Evolutionary conservation across 805 yeast species (phyloP), one percentile per base, ranked within the genome.

Genomic region (Saccharomycopsis vini): DNA sequence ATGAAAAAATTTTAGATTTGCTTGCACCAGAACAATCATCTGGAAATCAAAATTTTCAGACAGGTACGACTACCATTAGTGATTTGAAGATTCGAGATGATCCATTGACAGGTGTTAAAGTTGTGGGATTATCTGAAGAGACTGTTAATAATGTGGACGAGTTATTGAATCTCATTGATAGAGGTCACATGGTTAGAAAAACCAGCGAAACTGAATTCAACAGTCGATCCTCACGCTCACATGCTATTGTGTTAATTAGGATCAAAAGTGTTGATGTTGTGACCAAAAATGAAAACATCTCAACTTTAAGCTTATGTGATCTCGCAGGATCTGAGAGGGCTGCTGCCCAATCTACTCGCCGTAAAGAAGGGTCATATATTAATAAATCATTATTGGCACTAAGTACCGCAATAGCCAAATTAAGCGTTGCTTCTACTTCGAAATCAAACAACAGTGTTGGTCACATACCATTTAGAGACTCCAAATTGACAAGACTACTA

Each of bases 311-410:
- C 28, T 68, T 90, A 44, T 90, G 97, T 66, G 98, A 90, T 63
- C 71, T 90, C 56, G 98, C 98, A 0, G 98, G 98, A 23, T 83
- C 95, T n/a, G 98, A 90, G 62, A 73, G 83, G 42, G 95, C 94
- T 0, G 69, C 84, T 0, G 58, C 59, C 1, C 66, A 65, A 44
- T 20, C 45, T 21, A 96, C 86, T 56, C 72, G 97, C 54, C 68
- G 97, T 44, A 86, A 88, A 60, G 98, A 90, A 64, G 98, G 97
- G 19, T 75, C 96, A 0, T 92, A 71, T 57, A 90, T 90, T 58
- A 90, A 90, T 66, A 88, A 88, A 59, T 89, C 97, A 0, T 69
- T 90, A 34, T 67, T 90, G 42, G 94, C 97, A 0, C 70, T 90
- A 40, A 88, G 96, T 4, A 85, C 95, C 1, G 96, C 90, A n/a